Evolutionary conservation across 2,329 filamentous ascomycete genomes (phyloP), one percentile per base, ranked within the genome.

Genomic region (Atkinsonella hypoxylon): DNA sequence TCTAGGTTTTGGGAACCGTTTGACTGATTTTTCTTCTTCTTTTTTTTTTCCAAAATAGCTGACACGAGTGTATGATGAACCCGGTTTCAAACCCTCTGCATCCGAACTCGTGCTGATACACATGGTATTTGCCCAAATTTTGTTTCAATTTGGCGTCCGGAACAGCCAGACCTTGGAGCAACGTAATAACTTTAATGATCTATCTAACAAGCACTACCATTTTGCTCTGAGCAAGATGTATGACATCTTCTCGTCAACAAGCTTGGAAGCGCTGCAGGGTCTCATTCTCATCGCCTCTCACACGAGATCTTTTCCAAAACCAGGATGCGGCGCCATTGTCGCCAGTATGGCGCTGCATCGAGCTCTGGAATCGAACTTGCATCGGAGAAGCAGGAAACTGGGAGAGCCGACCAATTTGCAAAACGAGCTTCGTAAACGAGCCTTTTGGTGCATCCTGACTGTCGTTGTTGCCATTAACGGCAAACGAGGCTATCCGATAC

Each of bases 151-250:
- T 53, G 83, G 83, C n/a, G 72, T 81, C 4, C 76, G 87, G 18
- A 89, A 89, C 58, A 71, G 73, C 54, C 73, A 80, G 53, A 69
- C 78, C 51, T 63, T 75, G 15, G 72, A 74, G 3, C 72, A 77
- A 52, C 74, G 77, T 53, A 68, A 70, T 7, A 71, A 75, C 39
- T 68, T 84, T 48, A 80, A 84, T 56, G 73, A 79, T 1, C 69
- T 83, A 47, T 87, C 85, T 3, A 87, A 89, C 64, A 78, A 78
- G 49, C 87, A 93, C 62, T 91, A 90, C 57, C 84, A 89, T 59
- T 91, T 83, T 61, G 77, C 83, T 1, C 67, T 90, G 43, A 79
- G 78, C 61, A 81, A 83, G 63, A 81, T 85, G 56, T 83, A 79
- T 54, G 72, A 87, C 45, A 68, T 94, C 4, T 67, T 79, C 13